phyloP scores from a whole-genome alignment of 1,139 yeast species.

The Debaryomyces robertsiae region DNA sequence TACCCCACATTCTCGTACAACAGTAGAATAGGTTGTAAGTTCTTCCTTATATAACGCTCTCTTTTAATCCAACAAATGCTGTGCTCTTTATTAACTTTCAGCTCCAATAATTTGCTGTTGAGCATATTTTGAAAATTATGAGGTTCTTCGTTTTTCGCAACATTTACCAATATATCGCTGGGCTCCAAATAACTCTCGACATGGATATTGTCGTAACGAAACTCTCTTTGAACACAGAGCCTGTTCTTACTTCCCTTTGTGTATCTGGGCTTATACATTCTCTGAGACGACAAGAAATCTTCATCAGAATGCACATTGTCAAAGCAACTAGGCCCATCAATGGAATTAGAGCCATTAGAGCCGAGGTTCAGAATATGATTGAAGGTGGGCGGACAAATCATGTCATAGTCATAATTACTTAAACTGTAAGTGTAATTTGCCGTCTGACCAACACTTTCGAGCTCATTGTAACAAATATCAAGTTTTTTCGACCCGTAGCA shows the following conservation, averaged over 20 bases:
- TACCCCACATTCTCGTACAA: conserved; percentile 13
- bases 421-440: conserved; percentile 2
- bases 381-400: not conserved
- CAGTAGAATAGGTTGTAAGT: conserved; percentile 7
- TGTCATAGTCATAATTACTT: not conserved
- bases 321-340: not conserved
- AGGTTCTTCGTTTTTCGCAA: conserved; percentile 14
- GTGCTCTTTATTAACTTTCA: conserved; percentile 10
- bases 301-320: not conserved
- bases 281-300: not conserved
- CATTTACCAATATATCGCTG: conserved; percentile 9
- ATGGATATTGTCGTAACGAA: conserved; percentile 11
- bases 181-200: conserved; percentile 10
- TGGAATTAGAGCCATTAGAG: conserved; percentile 1
- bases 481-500: not conserved
- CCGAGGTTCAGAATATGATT: not conserved
- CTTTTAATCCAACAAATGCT: conserved; percentile 13
- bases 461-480: not conserved
- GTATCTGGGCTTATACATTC: not conserved
- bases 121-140: conserved; percentile 5
- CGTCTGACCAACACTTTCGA: not conserved
- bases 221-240: conserved; percentile 11
- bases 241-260: conserved; percentile 14
- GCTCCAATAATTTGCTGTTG: conserved; percentile 10
- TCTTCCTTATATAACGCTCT: conserved; percentile 11